phyloP scores from a whole-genome alignment of 306 rosid species.

The Pterocarpus macrocarpus region DNA sequence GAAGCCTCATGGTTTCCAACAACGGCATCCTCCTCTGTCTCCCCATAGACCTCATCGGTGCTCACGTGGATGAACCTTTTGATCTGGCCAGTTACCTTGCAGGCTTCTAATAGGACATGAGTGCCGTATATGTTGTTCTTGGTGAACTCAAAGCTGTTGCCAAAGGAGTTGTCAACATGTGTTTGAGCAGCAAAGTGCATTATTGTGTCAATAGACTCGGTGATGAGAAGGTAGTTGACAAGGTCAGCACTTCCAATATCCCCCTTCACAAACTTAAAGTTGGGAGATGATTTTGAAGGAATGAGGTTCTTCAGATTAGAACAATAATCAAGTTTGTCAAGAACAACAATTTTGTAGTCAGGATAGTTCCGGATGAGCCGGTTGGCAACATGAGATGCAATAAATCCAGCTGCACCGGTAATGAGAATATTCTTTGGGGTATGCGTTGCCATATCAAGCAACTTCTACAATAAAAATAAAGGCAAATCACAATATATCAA shows the following conservation, averaged over 20 bases:
- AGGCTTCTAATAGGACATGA: slow-evolving; percentile 90
- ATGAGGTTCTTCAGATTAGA: slow-evolving; percentile 83
- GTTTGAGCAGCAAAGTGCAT: slow-evolving; percentile 99
- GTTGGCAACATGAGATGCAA: slow-evolving; percentile 94
- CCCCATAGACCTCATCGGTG: slow-evolving; percentile 96
- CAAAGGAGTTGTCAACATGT: slow-evolving; percentile 90
- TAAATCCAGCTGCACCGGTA: slow-evolving; percentile 95
- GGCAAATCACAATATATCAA: not conserved
- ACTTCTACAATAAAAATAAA: slow-evolving; percentile 48
- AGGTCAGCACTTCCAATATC: slow-evolving; percentile 95
- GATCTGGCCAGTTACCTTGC: slow-evolving; percentile 93
- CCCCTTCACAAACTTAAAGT: slow-evolving; percentile 93
- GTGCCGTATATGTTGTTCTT: slow-evolving; percentile 95
- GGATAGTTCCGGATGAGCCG: slow-evolving; percentile 83
- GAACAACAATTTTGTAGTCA: slow-evolving; percentile 84
- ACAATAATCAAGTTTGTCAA: slow-evolving; percentile 95
- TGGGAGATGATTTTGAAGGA: slow-evolving; percentile 81
- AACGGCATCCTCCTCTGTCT: slow-evolving; percentile 92
- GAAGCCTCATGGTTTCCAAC: slow-evolving; percentile 96
- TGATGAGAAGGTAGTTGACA: slow-evolving; percentile 87
- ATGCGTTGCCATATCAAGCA: slow-evolving; percentile 68
- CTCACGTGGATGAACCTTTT: slow-evolving; percentile 94
- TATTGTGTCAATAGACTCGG: slow-evolving; percentile 85
- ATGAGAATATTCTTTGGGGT: slow-evolving; percentile 91
- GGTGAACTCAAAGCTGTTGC: slow-evolving; percentile 93